Conservation (phyloP, 2,329 filamentous ascomycete species). For the Botrytis porri region DNA sequence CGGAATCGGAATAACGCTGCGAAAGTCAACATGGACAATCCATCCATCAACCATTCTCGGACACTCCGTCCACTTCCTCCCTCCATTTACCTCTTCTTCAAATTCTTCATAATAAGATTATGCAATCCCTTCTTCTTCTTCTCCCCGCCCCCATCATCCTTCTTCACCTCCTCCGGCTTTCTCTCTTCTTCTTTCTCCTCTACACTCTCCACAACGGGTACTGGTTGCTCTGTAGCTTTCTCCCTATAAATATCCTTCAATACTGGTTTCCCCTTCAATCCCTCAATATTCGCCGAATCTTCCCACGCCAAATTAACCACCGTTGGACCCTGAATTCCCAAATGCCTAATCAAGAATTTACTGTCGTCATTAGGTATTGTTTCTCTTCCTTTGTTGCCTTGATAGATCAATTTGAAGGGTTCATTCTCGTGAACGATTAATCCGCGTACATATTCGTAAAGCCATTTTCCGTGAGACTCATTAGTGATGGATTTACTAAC, state of each 20-base stretch:
- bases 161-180: constrained; percentile 36
- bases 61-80: constrained; percentile 1
- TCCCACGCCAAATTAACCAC: constrained; percentile 77
- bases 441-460: constrained; percentile 72
- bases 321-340: constrained; percentile 68
- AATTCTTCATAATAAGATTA: constrained; percentile 18
- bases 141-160: constrained; percentile 23
- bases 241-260: constrained; percentile 47
- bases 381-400: constrained; percentile 35
- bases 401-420: constrained; percentile 65
- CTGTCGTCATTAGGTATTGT: constrained; percentile 43
- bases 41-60: background rate
- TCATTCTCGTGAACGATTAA: constrained; percentile 65
- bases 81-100: constrained; percentile 16
- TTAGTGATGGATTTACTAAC: constrained; percentile 69
- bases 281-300: constrained; percentile 52
- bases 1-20: background rate
- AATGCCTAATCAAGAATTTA: constrained; percentile 65
- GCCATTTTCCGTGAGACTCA: constrained; percentile 56
- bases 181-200: constrained; percentile 24
- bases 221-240: constrained; percentile 51
- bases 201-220: constrained; percentile 42
- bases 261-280: constrained; percentile 48
- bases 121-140: constrained; percentile 20
- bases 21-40: background rate